Evolutionary conservation across 257 asterid genomes (phyloP).

Genomic region (Solanum corneliomulleri): DNA sequence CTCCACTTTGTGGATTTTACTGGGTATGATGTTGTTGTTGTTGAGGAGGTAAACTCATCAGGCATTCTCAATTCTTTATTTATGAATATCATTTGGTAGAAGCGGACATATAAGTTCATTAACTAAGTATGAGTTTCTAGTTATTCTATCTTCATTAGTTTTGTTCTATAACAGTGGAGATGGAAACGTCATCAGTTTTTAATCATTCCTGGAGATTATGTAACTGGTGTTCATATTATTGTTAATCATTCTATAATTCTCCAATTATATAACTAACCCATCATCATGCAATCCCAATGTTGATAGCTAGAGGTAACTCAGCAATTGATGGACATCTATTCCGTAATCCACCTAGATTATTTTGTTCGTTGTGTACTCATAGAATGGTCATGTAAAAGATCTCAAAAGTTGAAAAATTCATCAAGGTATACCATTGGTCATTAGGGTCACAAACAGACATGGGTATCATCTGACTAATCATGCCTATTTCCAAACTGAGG

Average conservation of each 20-base stretch:
- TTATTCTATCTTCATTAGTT: background rate
- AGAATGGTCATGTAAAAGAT: background rate
- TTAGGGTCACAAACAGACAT: background rate
- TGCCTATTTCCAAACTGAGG: background rate
- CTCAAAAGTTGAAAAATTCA: background rate
- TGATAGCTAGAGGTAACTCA: background rate
- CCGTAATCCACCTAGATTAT: background rate
- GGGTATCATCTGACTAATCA: background rate
- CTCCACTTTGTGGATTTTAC: background rate
- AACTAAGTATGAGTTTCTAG: background rate
- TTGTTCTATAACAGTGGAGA: background rate
- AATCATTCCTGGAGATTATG: background rate
- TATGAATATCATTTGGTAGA: background rate
- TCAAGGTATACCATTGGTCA: background rate
- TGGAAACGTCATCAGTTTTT: background rate
- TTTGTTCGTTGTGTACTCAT: background rate
- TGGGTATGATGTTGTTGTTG: background rate
- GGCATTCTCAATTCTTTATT: background rate
- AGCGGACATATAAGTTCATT: background rate
- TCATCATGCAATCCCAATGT: background rate
- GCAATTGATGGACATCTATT: background rate
- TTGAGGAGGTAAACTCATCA: background rate
- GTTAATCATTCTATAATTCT: background rate
- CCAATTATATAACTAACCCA: background rate
- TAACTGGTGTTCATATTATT: background rate